Evolutionary conservation across 345 rosid genomes (phyloP).

Genomic region (Noccaea caerulescens): DNA sequence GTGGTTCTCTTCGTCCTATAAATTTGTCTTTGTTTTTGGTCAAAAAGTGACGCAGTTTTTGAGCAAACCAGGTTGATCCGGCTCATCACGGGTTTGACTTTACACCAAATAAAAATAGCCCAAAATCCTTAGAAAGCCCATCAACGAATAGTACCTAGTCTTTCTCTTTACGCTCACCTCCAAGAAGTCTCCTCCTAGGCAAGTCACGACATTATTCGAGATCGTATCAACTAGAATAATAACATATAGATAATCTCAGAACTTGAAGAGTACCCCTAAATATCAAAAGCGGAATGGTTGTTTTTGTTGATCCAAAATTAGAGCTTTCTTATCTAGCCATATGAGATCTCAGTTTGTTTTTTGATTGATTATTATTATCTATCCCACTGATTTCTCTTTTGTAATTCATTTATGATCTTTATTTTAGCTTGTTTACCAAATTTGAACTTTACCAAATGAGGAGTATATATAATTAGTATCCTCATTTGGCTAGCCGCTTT

Average conservation of each 20-base stretch:
- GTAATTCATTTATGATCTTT: too few relatives aligned
- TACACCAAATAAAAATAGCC: background rate
- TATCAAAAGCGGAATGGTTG: background rate
- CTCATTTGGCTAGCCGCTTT: too few relatives aligned
- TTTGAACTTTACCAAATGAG: too few relatives aligned
- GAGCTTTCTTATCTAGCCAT: too few relatives aligned
- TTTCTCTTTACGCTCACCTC: too few relatives aligned
- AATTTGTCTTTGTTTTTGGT: slow-evolving; percentile 17
- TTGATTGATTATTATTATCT: too few relatives aligned
- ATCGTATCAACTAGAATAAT: background rate
- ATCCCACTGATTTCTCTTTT: too few relatives aligned
- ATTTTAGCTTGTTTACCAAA: too few relatives aligned
- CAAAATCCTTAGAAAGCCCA: background rate
- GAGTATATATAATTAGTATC: too few relatives aligned
- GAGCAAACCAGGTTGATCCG: background rate
- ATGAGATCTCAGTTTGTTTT: too few relatives aligned
- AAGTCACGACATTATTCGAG: background rate
- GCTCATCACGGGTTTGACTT: background rate
- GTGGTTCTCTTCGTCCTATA: slow-evolving; percentile 2
- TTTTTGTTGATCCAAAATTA: background rate
- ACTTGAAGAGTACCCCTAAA: background rate
- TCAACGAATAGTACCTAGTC: too few relatives aligned
- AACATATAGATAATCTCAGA: background rate
- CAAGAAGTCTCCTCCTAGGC: too few relatives aligned
- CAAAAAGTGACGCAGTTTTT: slow-evolving; percentile 2